Evolutionary conservation across 2,329 filamentous ascomycete species (phyloP).

Genomic region (Fusarium udum): DNA sequence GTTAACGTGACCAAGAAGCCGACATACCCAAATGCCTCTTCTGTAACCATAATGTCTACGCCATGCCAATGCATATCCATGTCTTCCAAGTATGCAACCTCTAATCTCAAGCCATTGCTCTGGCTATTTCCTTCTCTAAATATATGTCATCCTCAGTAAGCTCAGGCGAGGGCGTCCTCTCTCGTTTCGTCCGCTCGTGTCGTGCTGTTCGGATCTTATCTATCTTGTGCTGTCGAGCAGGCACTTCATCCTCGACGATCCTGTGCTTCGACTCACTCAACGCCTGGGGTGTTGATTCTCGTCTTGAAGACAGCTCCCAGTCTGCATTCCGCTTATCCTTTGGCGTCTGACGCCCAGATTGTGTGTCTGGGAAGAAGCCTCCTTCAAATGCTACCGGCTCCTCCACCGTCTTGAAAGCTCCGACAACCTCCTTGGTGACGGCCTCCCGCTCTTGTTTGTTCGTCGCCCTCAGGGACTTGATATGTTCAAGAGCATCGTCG

Average conservation of each 20-base stretch:
- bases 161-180: constrained; percentile 14
- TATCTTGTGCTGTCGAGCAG: background rate
- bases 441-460: constrained; percentile 30
- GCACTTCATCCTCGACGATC: background rate
- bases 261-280: constrained; percentile 11
- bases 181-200: constrained; percentile 11
- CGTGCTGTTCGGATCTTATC: background rate
- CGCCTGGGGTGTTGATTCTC: background rate
- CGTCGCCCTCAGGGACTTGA: constrained; percentile 36
- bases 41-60: constrained; percentile 8
- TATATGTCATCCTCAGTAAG: constrained; percentile 23
- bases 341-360: constrained; percentile 3
- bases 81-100: constrained; percentile 1
- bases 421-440: constrained; percentile 29
- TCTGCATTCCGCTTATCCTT: constrained; percentile 14
- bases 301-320: constrained; percentile 8
- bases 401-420: constrained; percentile 34
- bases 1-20: background rate
- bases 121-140: constrained; percentile 31
- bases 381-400: constrained; percentile 20
- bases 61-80: constrained; percentile 8
- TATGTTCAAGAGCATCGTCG: constrained; percentile 34
- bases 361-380: constrained; percentile 12
- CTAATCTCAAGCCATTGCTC: constrained; percentile 32
- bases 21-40: constrained; percentile 1